These are phyloP conservation scores for Acanthamoeba royreba DNA, from an alignment of 208 protist species.

Conservation along the genomic window DNA sequence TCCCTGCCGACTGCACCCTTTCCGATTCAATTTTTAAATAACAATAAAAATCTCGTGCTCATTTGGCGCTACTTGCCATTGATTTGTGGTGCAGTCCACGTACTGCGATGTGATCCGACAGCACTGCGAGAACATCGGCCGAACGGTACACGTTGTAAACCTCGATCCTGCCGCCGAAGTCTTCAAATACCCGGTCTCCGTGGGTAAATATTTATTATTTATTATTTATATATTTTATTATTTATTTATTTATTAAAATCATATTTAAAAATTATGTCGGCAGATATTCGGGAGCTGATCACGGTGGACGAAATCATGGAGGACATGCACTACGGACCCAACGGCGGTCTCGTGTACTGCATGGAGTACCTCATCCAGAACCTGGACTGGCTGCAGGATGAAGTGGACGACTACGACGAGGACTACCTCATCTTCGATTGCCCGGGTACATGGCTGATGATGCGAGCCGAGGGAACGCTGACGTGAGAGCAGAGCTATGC, in stretches of 20 bases:
- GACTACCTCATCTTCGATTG: slow-evolving; percentile 84
- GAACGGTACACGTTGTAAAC: slow-evolving; percentile 82
- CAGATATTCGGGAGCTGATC: slow-evolving; percentile 82
- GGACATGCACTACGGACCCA: slow-evolving; percentile 82
- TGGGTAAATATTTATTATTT: not conserved
- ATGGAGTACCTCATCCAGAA: slow-evolving; percentile 86
- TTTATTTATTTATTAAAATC: not conserved
- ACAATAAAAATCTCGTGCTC: not conserved
- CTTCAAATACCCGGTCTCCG: no score
- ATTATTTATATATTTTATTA: not conserved
- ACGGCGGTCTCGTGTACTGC: slow-evolving; percentile 86
- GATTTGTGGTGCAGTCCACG: slow-evolving; percentile 67
- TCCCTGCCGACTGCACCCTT: not conserved
- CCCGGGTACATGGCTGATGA: slow-evolving; percentile 50
- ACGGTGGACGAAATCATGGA: slow-evolving; percentile 82
- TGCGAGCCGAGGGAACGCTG: not conserved
- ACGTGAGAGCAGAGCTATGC: not conserved
- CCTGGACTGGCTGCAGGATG: slow-evolving; percentile 77
- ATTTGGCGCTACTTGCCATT: not conserved
- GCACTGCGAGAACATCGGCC: slow-evolving; percentile 71
- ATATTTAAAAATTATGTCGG: not conserved
- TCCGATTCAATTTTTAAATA: not conserved
- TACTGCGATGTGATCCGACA: slow-evolving; percentile 77
- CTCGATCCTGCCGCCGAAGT: slow-evolving; percentile 85
- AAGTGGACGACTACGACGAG: slow-evolving; percentile 77